These are phyloP conservation scores for Eimeria falciformis DNA, from an alignment of 169 alveolate species.

Conservation along the genomic window DNA sequence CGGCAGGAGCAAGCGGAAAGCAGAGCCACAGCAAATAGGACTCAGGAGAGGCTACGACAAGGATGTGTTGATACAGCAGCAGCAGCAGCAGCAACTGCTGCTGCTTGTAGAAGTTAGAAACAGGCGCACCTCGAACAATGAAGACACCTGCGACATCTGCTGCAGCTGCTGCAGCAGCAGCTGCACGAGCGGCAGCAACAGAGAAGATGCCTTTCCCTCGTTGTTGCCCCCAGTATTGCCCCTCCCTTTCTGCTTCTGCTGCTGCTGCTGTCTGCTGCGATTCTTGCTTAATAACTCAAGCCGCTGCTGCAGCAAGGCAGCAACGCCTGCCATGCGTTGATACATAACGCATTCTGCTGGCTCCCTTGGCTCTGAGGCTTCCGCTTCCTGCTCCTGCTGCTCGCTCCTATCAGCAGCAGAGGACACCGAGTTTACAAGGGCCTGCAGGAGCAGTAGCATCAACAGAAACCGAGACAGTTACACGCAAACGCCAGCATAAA, in stretches of 20 bases:
- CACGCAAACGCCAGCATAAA: background rate
- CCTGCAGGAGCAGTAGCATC: conserved; percentile 5
- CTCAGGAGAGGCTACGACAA: background rate
- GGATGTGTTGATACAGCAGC: background rate
- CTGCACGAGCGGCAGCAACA: background rate
- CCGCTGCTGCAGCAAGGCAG: conserved; percentile 26
- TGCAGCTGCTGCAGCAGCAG: conserved; percentile 41
- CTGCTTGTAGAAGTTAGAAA: background rate
- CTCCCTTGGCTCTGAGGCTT: background rate
- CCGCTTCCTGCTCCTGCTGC: background rate
- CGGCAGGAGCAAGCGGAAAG: background rate
- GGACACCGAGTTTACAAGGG: conserved; percentile 11
- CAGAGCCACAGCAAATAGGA: background rate
- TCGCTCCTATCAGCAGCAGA: conserved; percentile 13
- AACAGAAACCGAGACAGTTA: too few species aligned
- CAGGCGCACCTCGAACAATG: background rate
- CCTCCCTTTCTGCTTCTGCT: background rate
- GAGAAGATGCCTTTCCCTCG: background rate
- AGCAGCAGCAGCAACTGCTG: background rate
- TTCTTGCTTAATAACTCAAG: background rate
- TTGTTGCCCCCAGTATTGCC: background rate
- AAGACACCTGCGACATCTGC: background rate
- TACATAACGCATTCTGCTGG: background rate
- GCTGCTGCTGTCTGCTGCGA: conserved; percentile 4
- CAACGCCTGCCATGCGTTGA: conserved; percentile 14